phyloP scores from a whole-genome alignment of 2,329 filamentous ascomycete genomes.

The Stemphylium beticola region DNA sequence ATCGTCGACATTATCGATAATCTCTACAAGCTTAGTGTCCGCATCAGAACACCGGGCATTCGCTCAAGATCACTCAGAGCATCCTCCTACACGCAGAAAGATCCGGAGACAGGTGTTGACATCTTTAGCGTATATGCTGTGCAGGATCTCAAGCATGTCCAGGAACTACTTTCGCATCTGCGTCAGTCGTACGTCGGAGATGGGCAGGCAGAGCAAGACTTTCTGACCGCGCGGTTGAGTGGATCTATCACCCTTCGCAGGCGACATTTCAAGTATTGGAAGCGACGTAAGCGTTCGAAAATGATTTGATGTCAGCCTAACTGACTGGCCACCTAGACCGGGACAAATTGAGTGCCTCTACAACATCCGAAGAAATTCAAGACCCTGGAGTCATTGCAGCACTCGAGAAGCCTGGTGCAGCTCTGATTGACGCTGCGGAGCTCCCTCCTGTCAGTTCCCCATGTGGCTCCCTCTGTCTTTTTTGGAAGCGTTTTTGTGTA shows the following conservation, averaged over 20 bases:
- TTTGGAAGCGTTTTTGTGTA: too few relatives aligned
- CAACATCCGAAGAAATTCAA: constrained; percentile 27
- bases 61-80: constrained; percentile 45
- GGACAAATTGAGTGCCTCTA: constrained; percentile 41
- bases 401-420: constrained; percentile 9
- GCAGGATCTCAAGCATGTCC: constrained; percentile 38
- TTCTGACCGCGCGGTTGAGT: constrained; percentile 34
- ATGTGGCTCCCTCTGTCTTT: too few relatives aligned
- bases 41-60: constrained; percentile 45
- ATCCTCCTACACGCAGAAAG: constrained; percentile 42
- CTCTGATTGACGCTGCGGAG: constrained; percentile 24
- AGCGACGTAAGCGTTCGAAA: constrained; percentile 24
- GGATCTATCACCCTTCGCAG: constrained; percentile 43
- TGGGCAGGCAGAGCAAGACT: constrained; percentile 21
- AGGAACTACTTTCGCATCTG: constrained; percentile 38
- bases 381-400: neutral
- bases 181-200: constrained; percentile 19
- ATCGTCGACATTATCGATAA: constrained; percentile 48
- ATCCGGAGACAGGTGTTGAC: constrained; percentile 45
- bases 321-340: constrained; percentile 26
- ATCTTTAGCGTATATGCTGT: constrained; percentile 40
- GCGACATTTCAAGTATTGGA: constrained; percentile 49
- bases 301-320: neutral
- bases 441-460: neutral
- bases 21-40: constrained; percentile 47